phyloP scores from a whole-genome alignment of 192 early-diverging fungal genomes.

The Entomortierella parvispora region DNA sequence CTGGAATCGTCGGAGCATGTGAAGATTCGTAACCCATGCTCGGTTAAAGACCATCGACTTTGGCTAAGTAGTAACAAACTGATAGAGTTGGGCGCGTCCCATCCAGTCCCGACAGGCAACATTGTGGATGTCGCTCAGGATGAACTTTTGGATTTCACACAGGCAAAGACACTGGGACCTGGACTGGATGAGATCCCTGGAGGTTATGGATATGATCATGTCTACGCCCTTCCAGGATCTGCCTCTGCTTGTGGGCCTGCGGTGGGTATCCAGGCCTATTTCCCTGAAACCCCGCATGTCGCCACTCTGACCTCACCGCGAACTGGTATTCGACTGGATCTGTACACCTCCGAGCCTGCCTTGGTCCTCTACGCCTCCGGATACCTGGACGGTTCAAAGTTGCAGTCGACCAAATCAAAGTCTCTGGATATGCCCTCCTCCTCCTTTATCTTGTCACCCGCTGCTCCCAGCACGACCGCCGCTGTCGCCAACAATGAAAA shows the following conservation, averaged over 20 bases:
- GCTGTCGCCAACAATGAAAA: slow-evolving; percentile 28
- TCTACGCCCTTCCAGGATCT: slow-evolving; percentile 56
- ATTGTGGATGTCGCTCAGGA: slow-evolving; percentile 42
- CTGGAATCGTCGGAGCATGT: too few species aligned
- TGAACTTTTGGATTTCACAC: slow-evolving; percentile 6
- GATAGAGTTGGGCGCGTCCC: slow-evolving; percentile 24
- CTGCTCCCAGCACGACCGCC: background rate
- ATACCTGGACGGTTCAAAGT: slow-evolving; percentile 61
- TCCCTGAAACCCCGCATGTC: slow-evolving; percentile 30
- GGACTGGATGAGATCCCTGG: slow-evolving; percentile 66
- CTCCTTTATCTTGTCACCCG: slow-evolving; percentile 8
- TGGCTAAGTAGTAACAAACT: slow-evolving; percentile 52
- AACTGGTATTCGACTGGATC: slow-evolving; percentile 69
- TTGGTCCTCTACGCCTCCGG: slow-evolving; percentile 89
- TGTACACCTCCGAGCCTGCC: slow-evolving; percentile 74
- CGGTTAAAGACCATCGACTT: slow-evolving; percentile 64
- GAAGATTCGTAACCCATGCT: slow-evolving; percentile 58
- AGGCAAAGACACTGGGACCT: slow-evolving; percentile 50
- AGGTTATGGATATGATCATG: slow-evolving; percentile 86
- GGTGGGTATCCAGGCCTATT: slow-evolving; percentile 34
- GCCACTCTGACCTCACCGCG: slow-evolving; percentile 31
- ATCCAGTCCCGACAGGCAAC: slow-evolving; percentile 32
- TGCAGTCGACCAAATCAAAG: slow-evolving; percentile 32
- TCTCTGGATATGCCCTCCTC: slow-evolving; percentile 1
- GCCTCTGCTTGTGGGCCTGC: slow-evolving; percentile 48